Conservation (phyloP, 192 early-diverging fungal genomes). For the Paraglomus brasilianum region DNA sequence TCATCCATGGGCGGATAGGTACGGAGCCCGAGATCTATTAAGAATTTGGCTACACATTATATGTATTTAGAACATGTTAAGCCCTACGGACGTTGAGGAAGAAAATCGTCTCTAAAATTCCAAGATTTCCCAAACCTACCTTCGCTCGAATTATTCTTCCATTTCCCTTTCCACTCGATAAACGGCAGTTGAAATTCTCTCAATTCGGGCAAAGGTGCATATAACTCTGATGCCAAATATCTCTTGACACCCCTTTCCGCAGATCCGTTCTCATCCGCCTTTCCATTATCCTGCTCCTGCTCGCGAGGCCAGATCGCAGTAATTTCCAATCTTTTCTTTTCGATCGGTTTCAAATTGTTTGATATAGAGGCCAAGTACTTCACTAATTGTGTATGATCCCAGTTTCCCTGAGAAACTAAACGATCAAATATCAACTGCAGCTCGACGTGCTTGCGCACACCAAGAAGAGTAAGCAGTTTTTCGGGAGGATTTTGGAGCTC, state of each 20-base stretch:
- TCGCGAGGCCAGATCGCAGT: constrained; percentile 71
- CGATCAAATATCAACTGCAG: constrained; percentile 84
- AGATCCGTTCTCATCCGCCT: constrained; percentile 19
- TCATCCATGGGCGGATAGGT: constrained; percentile 41
- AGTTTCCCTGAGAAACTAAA: constrained; percentile 68
- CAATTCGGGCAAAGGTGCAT: constrained; percentile 61
- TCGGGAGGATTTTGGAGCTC: constrained; percentile 55
- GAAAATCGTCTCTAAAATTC: neutral
- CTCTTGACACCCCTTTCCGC: constrained; percentile 41
- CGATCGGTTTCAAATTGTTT: constrained; percentile 57
- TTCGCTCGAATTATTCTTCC: constrained; percentile 38
- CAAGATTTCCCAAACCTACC: neutral
- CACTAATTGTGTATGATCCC: constrained; percentile 80
- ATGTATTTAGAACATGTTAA: too few relatives aligned
- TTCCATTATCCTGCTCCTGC: constrained; percentile 12
- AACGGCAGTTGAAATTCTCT: constrained; percentile 62
- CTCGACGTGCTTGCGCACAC: constrained; percentile 85
- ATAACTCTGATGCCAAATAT: constrained; percentile 64
- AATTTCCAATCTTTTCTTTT: constrained; percentile 58
- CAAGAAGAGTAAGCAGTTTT: constrained; percentile 59
- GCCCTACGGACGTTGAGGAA: too few relatives aligned
- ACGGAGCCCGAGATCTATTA: constrained; percentile 51
- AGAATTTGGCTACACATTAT: constrained; percentile 42
- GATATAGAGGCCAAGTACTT: constrained; percentile 80
- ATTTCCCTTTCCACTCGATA: constrained; percentile 64